Conservation (phyloP, 225 moss, liverwort and hornwort species). For the Neckera pumila region DNA sequence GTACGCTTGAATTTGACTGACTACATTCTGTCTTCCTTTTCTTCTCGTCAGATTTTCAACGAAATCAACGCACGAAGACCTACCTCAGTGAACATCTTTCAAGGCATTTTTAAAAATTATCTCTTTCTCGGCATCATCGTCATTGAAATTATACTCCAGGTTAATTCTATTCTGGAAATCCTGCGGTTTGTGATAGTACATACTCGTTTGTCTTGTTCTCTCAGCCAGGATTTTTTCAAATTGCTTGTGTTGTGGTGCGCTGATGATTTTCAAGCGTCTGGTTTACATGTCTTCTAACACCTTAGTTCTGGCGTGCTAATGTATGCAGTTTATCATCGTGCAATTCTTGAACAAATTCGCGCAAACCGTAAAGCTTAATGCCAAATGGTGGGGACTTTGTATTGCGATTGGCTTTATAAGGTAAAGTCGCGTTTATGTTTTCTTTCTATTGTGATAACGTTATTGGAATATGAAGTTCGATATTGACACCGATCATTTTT, state of each 20-base stretch:
- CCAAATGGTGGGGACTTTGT: constrained; percentile 64
- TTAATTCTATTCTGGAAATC: background rate
- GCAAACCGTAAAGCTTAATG: constrained; percentile 29
- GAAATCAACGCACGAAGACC: constrained; percentile 84
- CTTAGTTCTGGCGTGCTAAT: background rate
- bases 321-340: constrained; percentile 68
- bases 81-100: constrained; percentile 36
- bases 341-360: constrained; percentile 71
- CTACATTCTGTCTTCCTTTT: background rate
- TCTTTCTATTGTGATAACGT: background rate
- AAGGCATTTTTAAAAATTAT: constrained; percentile 46
- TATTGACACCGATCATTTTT: background rate
- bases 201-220: background rate
- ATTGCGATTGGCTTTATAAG: constrained; percentile 60
- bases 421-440: background rate
- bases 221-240: background rate
- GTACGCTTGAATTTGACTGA: background rate
- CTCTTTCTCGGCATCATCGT: constrained; percentile 56
- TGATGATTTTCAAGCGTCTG: background rate
- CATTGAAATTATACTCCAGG: constrained; percentile 50
- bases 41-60: constrained; percentile 59
- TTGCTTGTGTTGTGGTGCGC: background rate
- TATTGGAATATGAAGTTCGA: background rate
- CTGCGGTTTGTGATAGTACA: background rate
- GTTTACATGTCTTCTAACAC: background rate